phyloP scores from a whole-genome alignment of 768 basidiomycete species.

The Pseudohyphozyma bogoriensis region DNA sequence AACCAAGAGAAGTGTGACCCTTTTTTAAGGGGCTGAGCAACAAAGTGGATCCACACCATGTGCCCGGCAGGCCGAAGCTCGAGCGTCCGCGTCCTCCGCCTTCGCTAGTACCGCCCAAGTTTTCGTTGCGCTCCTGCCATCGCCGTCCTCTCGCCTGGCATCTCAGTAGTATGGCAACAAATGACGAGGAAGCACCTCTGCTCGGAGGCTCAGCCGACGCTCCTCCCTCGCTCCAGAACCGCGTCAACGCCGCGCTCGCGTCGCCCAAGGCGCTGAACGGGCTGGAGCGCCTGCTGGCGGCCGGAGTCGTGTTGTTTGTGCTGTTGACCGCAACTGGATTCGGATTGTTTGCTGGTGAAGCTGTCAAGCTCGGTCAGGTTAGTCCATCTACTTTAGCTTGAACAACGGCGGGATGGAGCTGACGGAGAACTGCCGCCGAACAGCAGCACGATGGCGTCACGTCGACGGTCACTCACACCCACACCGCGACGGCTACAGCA shows the following conservation, averaged over 20 bases:
- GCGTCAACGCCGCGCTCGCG: constrained; percentile 3
- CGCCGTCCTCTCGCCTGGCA: not conserved
- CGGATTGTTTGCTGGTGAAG: constrained; percentile 74
- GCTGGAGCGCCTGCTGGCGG: constrained; percentile 70
- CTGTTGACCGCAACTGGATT: constrained; percentile 79
- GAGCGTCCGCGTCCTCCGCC: too few relatives aligned
- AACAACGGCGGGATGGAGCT: not conserved
- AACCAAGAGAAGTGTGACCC: too few relatives aligned
- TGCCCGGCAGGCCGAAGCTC: too few relatives aligned
- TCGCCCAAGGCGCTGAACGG: constrained; percentile 62
- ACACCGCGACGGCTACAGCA: constrained; percentile 33
- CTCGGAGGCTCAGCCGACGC: not conserved
- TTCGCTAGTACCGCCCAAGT: too few relatives aligned
- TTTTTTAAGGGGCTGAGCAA: too few relatives aligned
- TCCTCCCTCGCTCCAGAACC: not conserved
- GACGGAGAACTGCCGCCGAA: too few relatives aligned
- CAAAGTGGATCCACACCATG: too few relatives aligned
- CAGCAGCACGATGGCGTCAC: constrained; percentile 1
- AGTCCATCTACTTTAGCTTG: not conserved
- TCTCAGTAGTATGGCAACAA: not conserved
- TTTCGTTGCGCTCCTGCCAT: too few relatives aligned
- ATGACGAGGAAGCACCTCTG: not conserved
- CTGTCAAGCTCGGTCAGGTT: constrained; percentile 9
- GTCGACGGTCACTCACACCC: constrained; percentile 24
- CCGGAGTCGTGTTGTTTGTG: constrained; percentile 63